Evolutionary conservation across 352 stramenopile genomes (phyloP), one percentile per base, ranked within the genome.

Genomic region (Globisporangium sylvaticum): DNA sequence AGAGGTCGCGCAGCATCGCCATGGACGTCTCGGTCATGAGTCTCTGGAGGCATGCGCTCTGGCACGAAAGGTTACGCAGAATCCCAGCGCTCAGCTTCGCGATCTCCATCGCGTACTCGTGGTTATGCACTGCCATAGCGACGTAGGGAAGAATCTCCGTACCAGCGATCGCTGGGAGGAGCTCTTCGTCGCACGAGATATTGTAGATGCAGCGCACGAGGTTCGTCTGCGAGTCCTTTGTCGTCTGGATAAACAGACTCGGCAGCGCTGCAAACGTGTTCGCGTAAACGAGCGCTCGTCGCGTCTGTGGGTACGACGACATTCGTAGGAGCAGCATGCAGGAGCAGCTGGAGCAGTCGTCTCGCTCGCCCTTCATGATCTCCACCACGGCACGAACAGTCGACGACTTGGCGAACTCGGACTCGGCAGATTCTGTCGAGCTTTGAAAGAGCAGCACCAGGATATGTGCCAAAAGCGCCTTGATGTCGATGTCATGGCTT

Each of bases 181-280:
- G 59, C 4, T 65, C 58, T 0, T 14, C 54, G 56, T 88, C 80
- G 25, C 78, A 85, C 1, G 82, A 81, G 31, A 90, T 64, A 58
- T 89, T 89, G 77, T 87, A 92, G 18, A 91, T 37, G 39, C 77
- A 76, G 9, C 78, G 78, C 54, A 92, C 63, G 39, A 92, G 72
- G 4, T 88, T 61, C 29, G 71, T 55, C 54, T 84, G 73, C 0
- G 73, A 71, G n/a, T 76, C 67, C 14, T 72, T 66, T 24, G 72
- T 67, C 29, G 69, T 64, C n/a, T 79, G 71, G 8, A 73, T 25
- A 4, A 85, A 75, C 1, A 87, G 71, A 24, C 50, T 63, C 42
- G 80, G 71, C 6, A 89, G 46, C 22, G 68, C 67, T 34, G 31
- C 52, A n/a, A 72, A 57, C 5, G 25, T n/a, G 3, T 66, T 58